phyloP scores from a whole-genome alignment of 2,329 filamentous ascomycete genomes.

The Delphinella strobiligena region DNA sequence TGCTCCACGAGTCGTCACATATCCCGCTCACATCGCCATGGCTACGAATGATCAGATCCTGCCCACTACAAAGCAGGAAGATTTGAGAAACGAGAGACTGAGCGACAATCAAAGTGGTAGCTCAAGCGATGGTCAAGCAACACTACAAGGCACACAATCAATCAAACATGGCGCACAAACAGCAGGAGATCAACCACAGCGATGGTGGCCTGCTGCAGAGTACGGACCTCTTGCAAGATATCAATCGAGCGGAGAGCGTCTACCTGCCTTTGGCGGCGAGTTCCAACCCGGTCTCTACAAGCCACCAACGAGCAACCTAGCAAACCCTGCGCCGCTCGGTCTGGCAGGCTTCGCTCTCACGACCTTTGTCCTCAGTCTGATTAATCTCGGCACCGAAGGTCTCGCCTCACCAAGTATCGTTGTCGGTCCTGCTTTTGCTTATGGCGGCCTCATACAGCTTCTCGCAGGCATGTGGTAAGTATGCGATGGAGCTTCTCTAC shows the following conservation, averaged over 20 bases:
- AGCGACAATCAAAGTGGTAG: not conserved
- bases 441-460: slow-evolving; percentile 68
- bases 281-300: slow-evolving; percentile 61
- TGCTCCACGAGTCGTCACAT: too few species aligned
- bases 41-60: not conserved
- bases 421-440: slow-evolving; percentile 57
- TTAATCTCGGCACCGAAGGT: slow-evolving; percentile 57
- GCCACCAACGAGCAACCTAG: slow-evolving; percentile 50
- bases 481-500: not conserved
- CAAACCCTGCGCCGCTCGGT: slow-evolving; percentile 67
- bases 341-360: slow-evolving; percentile 71
- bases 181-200: not conserved
- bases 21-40: not conserved
- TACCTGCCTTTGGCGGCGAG: slow-evolving; percentile 57
- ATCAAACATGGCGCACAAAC: not conserved
- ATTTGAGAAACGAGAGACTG: not conserved
- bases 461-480: slow-evolving; percentile 73
- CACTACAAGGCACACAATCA: too few species aligned
- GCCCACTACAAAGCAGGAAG: not conserved
- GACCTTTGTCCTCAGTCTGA: slow-evolving; percentile 63
- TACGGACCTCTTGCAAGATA: slow-evolving; percentile 33
- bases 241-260: slow-evolving; percentile 24
- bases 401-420: slow-evolving; percentile 53
- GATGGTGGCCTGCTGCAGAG: not conserved
- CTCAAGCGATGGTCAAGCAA: not conserved